Evolutionary conservation across 176 grass and related monocot genomes (phyloP).

Genomic region (Echinochloa phyllopogon): DNA sequence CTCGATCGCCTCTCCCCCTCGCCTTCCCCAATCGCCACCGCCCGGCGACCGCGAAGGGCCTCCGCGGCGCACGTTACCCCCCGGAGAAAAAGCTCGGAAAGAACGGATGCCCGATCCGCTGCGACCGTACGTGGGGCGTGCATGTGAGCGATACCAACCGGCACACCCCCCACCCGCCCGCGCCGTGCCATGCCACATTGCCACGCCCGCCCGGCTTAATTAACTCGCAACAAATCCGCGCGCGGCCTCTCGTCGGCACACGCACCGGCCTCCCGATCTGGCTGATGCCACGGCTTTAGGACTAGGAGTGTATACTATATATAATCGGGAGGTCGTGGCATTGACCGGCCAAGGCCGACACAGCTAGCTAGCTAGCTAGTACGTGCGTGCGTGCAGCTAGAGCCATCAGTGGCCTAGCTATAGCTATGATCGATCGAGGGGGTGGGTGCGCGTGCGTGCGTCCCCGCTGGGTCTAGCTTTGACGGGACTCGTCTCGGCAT

Average conservation of each 20-base stretch:
- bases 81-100: neutral
- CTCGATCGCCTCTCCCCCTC: neutral
- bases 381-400: conserved; percentile 20
- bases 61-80: conserved; percentile 36
- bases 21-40: neutral
- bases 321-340: conserved; percentile 8
- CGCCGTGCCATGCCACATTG: conserved; percentile 3
- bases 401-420: neutral
- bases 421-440: neutral
- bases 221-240: conserved; percentile 24
- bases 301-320: neutral
- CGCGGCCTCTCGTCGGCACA: neutral
- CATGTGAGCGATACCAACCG: conserved; percentile 49
- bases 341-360: conserved; percentile 29
- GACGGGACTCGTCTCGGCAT: conserved; percentile 20
- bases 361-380: neutral
- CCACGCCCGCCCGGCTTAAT: conserved; percentile 24
- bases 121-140: neutral
- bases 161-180: neutral
- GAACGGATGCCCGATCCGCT: neutral
- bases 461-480: neutral
- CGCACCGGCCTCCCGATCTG: neutral
- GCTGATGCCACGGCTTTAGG: neutral
- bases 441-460: conserved; percentile 5
- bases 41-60: conserved; percentile 26